Evolutionary conservation across 176 grass and related monocot genomes (phyloP).

Genomic region (Aegilops sharonensis): DNA sequence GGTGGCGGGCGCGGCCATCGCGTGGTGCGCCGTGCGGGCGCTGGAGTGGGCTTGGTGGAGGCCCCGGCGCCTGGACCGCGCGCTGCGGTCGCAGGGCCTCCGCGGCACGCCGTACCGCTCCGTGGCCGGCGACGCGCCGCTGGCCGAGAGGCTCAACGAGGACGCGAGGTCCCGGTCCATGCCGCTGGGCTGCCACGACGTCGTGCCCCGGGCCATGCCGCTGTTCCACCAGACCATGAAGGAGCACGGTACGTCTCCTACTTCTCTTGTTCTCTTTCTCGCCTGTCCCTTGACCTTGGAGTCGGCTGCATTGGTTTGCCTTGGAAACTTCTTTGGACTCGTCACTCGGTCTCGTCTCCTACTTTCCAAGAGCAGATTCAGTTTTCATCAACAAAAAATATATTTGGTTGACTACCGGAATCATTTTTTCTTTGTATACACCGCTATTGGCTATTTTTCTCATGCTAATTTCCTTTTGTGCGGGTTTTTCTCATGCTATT

Average conservation of each 20-base stretch:
- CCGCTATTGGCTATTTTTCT: not conserved
- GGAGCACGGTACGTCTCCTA: conserved; percentile 35
- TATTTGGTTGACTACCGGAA: no score
- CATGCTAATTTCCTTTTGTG: no score
- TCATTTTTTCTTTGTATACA: no score
- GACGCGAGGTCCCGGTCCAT: conserved; percentile 51
- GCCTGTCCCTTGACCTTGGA: not conserved
- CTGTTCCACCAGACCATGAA: conserved; percentile 54
- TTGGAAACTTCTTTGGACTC: no score
- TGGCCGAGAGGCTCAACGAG: conserved; percentile 39
- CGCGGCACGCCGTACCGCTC: conserved; percentile 51
- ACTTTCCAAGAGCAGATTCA: not conserved
- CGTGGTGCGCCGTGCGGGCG: conserved; percentile 41
- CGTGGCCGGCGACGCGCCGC: conserved; percentile 43
- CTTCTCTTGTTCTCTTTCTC: not conserved
- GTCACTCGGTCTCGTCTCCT: not conserved
- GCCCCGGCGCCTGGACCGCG: conserved; percentile 40
- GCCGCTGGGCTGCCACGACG: conserved; percentile 51
- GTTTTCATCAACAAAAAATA: not conserved
- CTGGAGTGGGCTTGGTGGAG: conserved; percentile 64
- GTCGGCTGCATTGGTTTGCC: not conserved
- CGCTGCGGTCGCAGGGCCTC: conserved; percentile 59
- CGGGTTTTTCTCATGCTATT: no score
- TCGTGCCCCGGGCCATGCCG: conserved; percentile 41
- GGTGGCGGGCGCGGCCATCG: not conserved